Evolutionary conservation across 202 grass and related monocot genomes (phyloP).

Genomic region (Cymbopogon flexuosus): DNA sequence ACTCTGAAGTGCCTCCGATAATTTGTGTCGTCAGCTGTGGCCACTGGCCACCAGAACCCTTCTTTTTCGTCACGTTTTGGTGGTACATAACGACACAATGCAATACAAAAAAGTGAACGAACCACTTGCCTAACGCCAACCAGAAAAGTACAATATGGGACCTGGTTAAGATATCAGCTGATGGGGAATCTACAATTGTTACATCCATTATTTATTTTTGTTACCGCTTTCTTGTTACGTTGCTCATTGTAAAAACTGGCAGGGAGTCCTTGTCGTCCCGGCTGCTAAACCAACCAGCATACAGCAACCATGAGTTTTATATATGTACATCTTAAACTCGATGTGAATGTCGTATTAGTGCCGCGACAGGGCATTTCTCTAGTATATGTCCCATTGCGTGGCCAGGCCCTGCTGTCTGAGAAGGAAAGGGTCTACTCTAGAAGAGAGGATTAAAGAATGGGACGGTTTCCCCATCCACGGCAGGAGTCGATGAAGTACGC

Average conservation of each 20-base stretch:
- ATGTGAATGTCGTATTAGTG: constrained; percentile 13
- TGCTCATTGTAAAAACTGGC: neutral
- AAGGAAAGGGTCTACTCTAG: neutral
- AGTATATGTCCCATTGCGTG: no score
- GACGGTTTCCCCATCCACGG: constrained; percentile 15
- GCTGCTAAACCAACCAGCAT: neutral
- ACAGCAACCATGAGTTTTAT: neutral
- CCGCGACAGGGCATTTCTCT: constrained; percentile 9
- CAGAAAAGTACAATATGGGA: constrained; percentile 1
- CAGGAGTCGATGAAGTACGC: constrained; percentile 6
- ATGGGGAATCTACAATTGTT: neutral
- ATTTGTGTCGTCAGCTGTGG: constrained; percentile 21
- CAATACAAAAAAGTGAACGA: constrained; percentile 21
- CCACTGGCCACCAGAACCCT: neutral
- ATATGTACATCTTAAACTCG: neutral
- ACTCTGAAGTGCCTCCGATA: constrained; percentile 5
- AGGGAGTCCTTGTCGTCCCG: neutral
- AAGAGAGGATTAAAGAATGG: constrained; percentile 10
- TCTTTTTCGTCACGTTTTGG: neutral
- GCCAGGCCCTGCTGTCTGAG: neutral
- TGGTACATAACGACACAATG: constrained; percentile 12
- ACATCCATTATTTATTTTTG: neutral
- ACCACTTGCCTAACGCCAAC: constrained; percentile 16
- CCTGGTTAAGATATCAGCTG: neutral
- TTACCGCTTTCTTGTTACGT: neutral